Conservation (phyloP, 2,329 filamentous ascomycete genomes). For the Alternaria novae-zelandiae region DNA sequence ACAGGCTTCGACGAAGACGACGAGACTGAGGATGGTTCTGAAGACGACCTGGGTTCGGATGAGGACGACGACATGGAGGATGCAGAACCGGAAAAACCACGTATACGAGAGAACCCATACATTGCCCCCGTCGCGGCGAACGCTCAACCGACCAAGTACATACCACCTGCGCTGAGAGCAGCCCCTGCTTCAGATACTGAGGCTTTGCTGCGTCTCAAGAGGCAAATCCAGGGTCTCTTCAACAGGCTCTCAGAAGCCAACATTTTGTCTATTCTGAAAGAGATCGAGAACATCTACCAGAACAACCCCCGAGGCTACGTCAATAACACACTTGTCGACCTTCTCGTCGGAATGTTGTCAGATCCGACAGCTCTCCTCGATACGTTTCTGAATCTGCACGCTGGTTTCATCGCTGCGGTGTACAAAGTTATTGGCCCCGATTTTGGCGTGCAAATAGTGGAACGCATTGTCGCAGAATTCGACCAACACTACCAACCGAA, state of each 20-base stretch:
- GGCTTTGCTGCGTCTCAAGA: slow-evolving; percentile 70
- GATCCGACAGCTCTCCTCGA: slow-evolving; percentile 81
- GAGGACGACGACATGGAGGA: slow-evolving; percentile 40
- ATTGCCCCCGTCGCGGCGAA: slow-evolving; percentile 68
- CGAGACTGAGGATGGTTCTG: slow-evolving; percentile 41
- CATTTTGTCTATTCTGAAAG: slow-evolving; percentile 79
- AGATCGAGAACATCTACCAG: slow-evolving; percentile 83
- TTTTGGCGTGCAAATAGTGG: slow-evolving; percentile 85
- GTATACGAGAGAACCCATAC: slow-evolving; percentile 83
- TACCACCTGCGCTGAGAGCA: slow-evolving; percentile 83
- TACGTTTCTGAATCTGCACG: slow-evolving; percentile 88
- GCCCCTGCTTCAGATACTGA: slow-evolving; percentile 69
- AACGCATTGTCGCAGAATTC: slow-evolving; percentile 78
- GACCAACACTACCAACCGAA: slow-evolving; percentile 65
- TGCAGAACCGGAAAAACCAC: slow-evolving; percentile 40
- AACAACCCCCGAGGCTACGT: slow-evolving; percentile 87
- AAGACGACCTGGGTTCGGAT: slow-evolving; percentile 29
- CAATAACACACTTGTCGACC: slow-evolving; percentile 77
- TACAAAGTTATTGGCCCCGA: slow-evolving; percentile 89
- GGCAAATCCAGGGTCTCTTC: slow-evolving; percentile 85
- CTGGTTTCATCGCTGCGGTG: slow-evolving; percentile 85
- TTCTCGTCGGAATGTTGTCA: slow-evolving; percentile 79
- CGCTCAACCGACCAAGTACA: slow-evolving; percentile 70
- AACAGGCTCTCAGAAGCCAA: slow-evolving; percentile 94
- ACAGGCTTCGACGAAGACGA: slow-evolving; percentile 24